phyloP scores from a whole-genome alignment of 208 protist genomes.

The Hexamita inflata region DNA sequence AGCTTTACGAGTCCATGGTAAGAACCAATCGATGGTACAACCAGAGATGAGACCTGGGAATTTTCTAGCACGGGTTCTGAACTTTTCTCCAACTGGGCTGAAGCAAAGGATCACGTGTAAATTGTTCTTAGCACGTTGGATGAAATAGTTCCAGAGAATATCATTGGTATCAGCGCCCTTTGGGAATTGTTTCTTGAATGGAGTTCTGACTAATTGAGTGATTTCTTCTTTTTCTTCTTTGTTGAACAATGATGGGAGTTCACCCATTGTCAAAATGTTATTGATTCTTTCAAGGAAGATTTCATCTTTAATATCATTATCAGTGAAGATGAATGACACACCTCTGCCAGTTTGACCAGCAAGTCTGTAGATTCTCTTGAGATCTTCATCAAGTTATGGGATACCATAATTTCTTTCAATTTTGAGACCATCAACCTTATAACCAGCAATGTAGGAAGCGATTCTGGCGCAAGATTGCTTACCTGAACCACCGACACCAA shows the following conservation, averaged over 20 bases:
- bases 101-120: slow-evolving; percentile 90
- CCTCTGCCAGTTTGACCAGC: slow-evolving; percentile 37
- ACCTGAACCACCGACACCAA: slow-evolving; percentile 52
- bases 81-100: slow-evolving; percentile 84
- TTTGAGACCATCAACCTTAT: slow-evolving; percentile 77
- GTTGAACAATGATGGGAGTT: slow-evolving; percentile 83
- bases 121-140: slow-evolving; percentile 75
- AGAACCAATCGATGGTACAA: slow-evolving; percentile 93
- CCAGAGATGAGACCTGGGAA: slow-evolving; percentile 85
- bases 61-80: slow-evolving; percentile 74
- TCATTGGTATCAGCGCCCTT: slow-evolving; percentile 76
- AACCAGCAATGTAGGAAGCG: slow-evolving; percentile 64
- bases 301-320: slow-evolving; percentile 89
- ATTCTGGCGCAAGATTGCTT: slow-evolving; percentile 65
- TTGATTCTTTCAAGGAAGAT: slow-evolving; percentile 93
- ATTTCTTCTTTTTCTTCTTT: slow-evolving; percentile 83
- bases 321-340: slow-evolving; percentile 86
- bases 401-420: slow-evolving; percentile 57
- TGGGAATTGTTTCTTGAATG: slow-evolving; percentile 73
- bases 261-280: slow-evolving; percentile 63
- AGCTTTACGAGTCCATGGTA: slow-evolving; percentile 81
- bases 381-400: slow-evolving; percentile 34
- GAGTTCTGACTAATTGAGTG: slow-evolving; percentile 71
- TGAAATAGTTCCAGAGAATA: slow-evolving; percentile 83
- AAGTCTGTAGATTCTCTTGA: slow-evolving; percentile 30